These are phyloP conservation scores for Mycena sp. DNA, from an alignment of 1,284 basidiomycete species.

Conservation along the genomic window DNA sequence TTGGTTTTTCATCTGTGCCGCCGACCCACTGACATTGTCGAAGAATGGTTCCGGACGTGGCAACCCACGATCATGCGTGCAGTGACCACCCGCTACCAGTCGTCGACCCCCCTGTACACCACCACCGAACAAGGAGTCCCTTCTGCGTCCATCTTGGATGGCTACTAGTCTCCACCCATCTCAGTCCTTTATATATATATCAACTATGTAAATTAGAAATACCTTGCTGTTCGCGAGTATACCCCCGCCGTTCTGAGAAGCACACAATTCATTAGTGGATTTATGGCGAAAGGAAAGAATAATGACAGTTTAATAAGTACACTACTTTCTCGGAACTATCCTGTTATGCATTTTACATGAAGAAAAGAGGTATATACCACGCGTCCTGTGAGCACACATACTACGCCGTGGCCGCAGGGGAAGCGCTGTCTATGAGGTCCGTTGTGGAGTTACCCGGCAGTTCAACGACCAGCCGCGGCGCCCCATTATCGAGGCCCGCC, in stretches of 20 bases:
- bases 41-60: slow-evolving; percentile 80
- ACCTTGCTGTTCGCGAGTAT: not conserved
- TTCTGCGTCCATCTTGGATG: slow-evolving; percentile 17
- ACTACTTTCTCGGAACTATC: slow-evolving; percentile 29
- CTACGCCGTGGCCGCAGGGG: not conserved
- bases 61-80: slow-evolving; percentile 70
- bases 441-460: not conserved
- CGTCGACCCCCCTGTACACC: slow-evolving; percentile 42
- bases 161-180: slow-evolving; percentile 1
- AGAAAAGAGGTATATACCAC: slow-evolving; percentile 26
- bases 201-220: not conserved
- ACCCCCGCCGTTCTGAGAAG: not conserved
- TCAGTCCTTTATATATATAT: not conserved
- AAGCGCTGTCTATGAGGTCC: slow-evolving; percentile 22
- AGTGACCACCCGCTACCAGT: slow-evolving; percentile 52
- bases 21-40: not conserved
- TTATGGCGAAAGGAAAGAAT: slow-evolving; percentile 2
- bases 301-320: slow-evolving; percentile 32
- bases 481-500: slow-evolving; percentile 12
- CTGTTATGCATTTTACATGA: slow-evolving; percentile 9
- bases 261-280: slow-evolving; percentile 19
- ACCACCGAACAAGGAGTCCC: slow-evolving; percentile 25
- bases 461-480: not conserved
- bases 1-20: not conserved
- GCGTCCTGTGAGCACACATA: not conserved